Base-by-base conservation (phyloP, 257 asterid species). In the Primulina tabacum region DNA sequence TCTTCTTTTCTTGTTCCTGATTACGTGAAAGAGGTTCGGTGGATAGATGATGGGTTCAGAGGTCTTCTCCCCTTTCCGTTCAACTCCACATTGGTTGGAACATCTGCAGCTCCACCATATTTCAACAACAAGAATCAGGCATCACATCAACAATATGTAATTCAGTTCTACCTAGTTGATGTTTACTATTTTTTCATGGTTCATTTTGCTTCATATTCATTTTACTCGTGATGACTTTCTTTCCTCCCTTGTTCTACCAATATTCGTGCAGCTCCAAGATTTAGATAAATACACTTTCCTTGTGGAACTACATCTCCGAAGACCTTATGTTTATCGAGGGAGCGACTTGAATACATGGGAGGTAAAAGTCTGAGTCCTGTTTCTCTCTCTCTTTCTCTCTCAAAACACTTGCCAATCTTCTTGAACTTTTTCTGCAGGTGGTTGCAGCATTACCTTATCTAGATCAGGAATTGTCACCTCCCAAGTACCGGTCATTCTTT, bases 51-150 rank as follows among this genome's bases (percentile, higher is more conserved):
- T 79, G 99, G 99, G 55, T 94, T 94, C 84, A 82, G 70, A 58
- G 99, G 99, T 72, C 97, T 94, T 71, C 99, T 94, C 61, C 97
- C 99, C 1, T 75, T 94, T 57, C 99, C 96, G 0, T 94, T 94
- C 71, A 91, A 94, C 83, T 81, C 96, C 47, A 82, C 97, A 65
- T 68, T 89, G 82, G 99, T 97, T 20, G 99, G 99, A 71, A 94
- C 97, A 47, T 85, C 95, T 8, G 96, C 96, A 5, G 92, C 97
- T 65, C 99, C 97, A 20, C 40, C 88, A 40, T 86, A 94, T 79
- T 94, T 94, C 85, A 94, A 91, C 87, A 75, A 91, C 74, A 88
- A 86, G 83, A 94, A 94, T 86, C 86, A 77, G 77, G 96, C 99
- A 64, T 89, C 97, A n/a, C 87, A 88, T 61, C 81, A 77, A 73